phyloP scores from a whole-genome alignment of 2,329 filamentous ascomycete species.

The Myriangium duriaei region DNA sequence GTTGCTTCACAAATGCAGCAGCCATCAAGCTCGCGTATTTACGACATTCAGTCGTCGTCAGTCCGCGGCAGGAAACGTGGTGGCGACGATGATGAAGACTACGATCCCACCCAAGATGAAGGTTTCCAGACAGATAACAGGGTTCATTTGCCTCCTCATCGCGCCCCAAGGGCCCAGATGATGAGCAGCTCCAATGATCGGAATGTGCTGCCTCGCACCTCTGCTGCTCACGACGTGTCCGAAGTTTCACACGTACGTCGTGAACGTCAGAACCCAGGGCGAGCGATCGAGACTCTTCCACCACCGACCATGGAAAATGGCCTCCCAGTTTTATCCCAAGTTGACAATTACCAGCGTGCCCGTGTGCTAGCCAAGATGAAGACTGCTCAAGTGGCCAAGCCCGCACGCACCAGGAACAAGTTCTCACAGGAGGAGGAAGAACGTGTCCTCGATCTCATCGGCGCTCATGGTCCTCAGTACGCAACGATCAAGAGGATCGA shows the following conservation, averaged over 20 bases:
- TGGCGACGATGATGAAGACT: slow-evolving; percentile 20
- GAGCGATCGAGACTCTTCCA: slow-evolving; percentile 16
- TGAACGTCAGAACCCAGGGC: slow-evolving; percentile 22
- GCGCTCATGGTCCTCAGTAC: slow-evolving; percentile 34
- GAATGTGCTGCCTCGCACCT: slow-evolving; percentile 1
- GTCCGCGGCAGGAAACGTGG: slow-evolving; percentile 15
- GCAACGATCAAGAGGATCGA: slow-evolving; percentile 30
- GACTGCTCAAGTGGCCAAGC: slow-evolving; percentile 24
- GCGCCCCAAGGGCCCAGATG: slow-evolving; percentile 4
- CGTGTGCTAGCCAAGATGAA: slow-evolving; percentile 21
- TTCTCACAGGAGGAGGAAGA: slow-evolving; percentile 26
- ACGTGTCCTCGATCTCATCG: slow-evolving; percentile 38
- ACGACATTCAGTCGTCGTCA: not conserved
- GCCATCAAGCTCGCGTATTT: not conserved
- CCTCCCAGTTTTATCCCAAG: not conserved
- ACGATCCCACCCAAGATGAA: slow-evolving; percentile 27
- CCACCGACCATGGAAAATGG: not conserved
- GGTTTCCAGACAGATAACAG: slow-evolving; percentile 32
- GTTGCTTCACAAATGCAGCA: not conserved
- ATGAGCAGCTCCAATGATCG: not conserved
- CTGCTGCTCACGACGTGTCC: not conserved
- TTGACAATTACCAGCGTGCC: slow-evolving; percentile 13
- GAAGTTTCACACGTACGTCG: slow-evolving; percentile 10
- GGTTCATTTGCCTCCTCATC: slow-evolving; percentile 15
- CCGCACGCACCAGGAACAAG: slow-evolving; percentile 18